Conservation (phyloP, 1,284 basidiomycete genomes). For the Heterobasidion irregulare region DNA sequence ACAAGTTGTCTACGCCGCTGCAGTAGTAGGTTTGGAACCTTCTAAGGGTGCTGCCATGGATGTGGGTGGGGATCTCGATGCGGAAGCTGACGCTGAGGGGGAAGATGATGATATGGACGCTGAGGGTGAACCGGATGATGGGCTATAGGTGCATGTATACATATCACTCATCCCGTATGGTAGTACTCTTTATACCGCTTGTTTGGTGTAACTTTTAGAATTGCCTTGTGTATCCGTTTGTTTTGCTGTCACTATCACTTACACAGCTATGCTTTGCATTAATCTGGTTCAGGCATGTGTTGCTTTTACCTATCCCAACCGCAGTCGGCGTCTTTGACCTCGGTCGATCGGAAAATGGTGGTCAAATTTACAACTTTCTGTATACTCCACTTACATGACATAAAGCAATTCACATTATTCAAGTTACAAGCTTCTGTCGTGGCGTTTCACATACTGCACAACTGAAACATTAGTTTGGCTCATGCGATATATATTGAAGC, state of each 20-base stretch:
- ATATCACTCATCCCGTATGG: background rate
- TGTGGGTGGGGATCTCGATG: conserved; percentile 5
- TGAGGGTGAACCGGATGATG: conserved; percentile 29
- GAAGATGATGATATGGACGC: conserved; percentile 28
- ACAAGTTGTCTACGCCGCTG: too few relatives aligned
- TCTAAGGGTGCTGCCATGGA: conserved; percentile 4
- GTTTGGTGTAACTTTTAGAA: background rate
- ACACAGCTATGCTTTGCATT: background rate
- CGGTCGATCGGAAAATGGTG: too few relatives aligned
- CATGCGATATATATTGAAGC: too few relatives aligned
- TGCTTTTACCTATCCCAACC: too few relatives aligned
- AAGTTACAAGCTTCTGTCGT: too few relatives aligned
- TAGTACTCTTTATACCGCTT: background rate
- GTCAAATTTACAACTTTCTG: too few relatives aligned
- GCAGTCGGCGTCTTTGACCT: too few relatives aligned
- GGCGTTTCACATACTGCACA: too few relatives aligned
- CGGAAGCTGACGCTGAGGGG: conserved; percentile 33
- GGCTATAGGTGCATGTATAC: conserved; percentile 12
- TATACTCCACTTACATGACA: too few relatives aligned
- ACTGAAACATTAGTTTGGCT: too few relatives aligned
- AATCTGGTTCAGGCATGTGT: background rate
- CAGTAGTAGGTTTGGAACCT: too few relatives aligned
- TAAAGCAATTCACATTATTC: too few relatives aligned
- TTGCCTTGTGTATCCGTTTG: background rate
- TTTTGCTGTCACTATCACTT: background rate